These are phyloP conservation scores for Forsythia suspensa DNA, from an alignment of 257 asterid genomes.

Conservation along the genomic window DNA sequence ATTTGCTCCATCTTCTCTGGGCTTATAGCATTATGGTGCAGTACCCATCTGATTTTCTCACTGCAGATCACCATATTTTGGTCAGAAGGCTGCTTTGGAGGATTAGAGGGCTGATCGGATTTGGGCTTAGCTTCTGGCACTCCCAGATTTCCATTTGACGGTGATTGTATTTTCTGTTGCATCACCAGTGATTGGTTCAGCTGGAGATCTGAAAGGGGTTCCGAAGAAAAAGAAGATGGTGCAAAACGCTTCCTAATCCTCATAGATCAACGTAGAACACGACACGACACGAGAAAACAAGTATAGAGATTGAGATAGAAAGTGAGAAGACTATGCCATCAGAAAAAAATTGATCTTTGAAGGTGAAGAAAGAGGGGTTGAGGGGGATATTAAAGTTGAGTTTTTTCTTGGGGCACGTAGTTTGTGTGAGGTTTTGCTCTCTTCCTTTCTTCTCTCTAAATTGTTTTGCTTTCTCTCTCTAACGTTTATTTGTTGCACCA, in stretches of 20 bases:
- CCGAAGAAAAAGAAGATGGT: slow-evolving; percentile 18
- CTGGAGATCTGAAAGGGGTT: slow-evolving; percentile 55
- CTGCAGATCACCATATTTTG: slow-evolving; percentile 18
- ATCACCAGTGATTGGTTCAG: slow-evolving; percentile 32
- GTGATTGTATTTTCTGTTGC: slow-evolving; percentile 8
- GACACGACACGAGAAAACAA: neutral
- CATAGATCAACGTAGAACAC: slow-evolving; percentile 31
- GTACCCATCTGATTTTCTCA: slow-evolving; percentile 35
- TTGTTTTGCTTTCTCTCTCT: slow-evolving; percentile 52
- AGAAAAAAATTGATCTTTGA: too few species aligned
- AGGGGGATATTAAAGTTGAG: slow-evolving; percentile 15
- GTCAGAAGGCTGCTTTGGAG: slow-evolving; percentile 17
- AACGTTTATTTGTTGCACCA: slow-evolving; percentile 89
- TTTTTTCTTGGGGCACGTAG: neutral
- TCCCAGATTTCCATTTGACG: neutral
- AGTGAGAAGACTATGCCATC: too few species aligned
- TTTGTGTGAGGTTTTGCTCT: neutral
- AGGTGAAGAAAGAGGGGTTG: neutral
- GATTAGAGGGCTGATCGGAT: slow-evolving; percentile 27
- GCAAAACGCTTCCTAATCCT: slow-evolving; percentile 70
- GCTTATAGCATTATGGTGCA: slow-evolving; percentile 3
- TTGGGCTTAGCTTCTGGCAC: neutral
- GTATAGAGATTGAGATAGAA: neutral
- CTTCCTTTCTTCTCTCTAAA: slow-evolving; percentile 10
- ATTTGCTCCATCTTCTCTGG: slow-evolving; percentile 25